These are phyloP conservation scores for Umbelopsis sp. DNA, from an alignment of 192 early-diverging fungal genomes.

Conservation along the genomic window DNA sequence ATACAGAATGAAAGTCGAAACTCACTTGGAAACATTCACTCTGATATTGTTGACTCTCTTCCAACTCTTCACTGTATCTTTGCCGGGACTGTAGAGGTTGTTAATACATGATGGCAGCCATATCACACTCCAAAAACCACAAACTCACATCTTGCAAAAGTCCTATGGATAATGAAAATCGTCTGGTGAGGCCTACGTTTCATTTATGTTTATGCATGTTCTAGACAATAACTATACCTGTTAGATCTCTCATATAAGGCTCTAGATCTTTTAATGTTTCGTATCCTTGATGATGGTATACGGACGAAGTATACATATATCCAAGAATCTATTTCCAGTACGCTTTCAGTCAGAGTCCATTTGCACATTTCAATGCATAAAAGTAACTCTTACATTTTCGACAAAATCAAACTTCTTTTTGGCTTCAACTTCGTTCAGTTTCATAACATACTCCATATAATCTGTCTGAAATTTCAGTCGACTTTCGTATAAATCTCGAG, in stretches of 20 bases:
- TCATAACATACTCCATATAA: conserved; percentile 66
- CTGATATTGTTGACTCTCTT: conserved; percentile 30
- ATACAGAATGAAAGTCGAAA: neutral
- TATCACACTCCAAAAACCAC: too few relatives aligned
- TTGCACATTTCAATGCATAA: too few relatives aligned
- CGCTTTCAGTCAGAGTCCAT: conserved; percentile 31
- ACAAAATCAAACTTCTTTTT: conserved; percentile 78
- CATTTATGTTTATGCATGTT: neutral
- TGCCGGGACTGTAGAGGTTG: conserved; percentile 28
- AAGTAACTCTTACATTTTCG: conserved; percentile 52
- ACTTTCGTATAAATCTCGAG: conserved; percentile 57
- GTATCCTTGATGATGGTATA: conserved; percentile 83
- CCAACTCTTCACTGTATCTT: conserved; percentile 33
- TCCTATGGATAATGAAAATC: conserved; percentile 19
- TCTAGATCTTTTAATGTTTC: conserved; percentile 79
- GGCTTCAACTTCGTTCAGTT: conserved; percentile 72
- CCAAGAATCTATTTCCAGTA: conserved; percentile 57
- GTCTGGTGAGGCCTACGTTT: neutral
- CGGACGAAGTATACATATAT: conserved; percentile 82
- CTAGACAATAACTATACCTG: conserved; percentile 36
- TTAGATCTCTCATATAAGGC: conserved; percentile 78
- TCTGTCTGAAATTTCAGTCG: conserved; percentile 63
- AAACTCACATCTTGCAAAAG: conserved; percentile 49
- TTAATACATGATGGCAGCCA: neutral
- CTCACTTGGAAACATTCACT: conserved; percentile 33